Base-by-base conservation (phyloP, 2,329 filamentous ascomycete species). In the Drechslera avenae region DNA sequence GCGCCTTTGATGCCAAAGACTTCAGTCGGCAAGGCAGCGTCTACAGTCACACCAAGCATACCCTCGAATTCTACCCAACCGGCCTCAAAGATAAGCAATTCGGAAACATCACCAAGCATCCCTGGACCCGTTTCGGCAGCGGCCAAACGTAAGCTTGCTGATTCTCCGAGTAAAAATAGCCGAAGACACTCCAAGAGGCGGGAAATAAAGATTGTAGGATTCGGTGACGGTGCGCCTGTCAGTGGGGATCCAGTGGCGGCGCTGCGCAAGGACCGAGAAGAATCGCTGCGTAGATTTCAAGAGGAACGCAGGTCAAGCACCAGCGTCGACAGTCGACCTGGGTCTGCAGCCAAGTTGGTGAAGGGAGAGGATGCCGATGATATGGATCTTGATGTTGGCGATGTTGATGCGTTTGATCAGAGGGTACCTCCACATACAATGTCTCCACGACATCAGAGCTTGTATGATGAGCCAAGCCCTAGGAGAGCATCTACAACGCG, bases 131-230 rank as follows among this genome's bases (percentile, higher is more conserved):
- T 26, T 18, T 28, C 53, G 9, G 46, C 43, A 17, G 32, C 53
- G 10, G 33, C 28, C 9, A 72, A 72, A 44, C 63, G 68, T 10
- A 69, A 68, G 18, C 43, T 62, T 0, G 49, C 50, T 3, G 32
- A 40, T 12, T 67, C 63, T 5, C 62, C 67, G 8, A 47, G 53
- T 1, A 64, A 56, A 17, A 53, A 50, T 5, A 50, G 35, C 10
- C 59, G 32, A 31, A 63, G 58, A 37, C 47, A 56, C 4, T 35
- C 50, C 13, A 67, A 72, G 54, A 54, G 62, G 34, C 47, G 60
- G 10, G 58, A 61, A 28, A 54, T 69, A 18, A 71, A 68, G 26
- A 46, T 62, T 23, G 50, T 63, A 1, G 34, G 44, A 2, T 66
- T 68, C 21, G 51, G 50, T 7, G 42, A 48, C 16, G 32, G 12